phyloP scores from a whole-genome alignment of 202 grass and related monocot species.

The Panicum virgatum region DNA sequence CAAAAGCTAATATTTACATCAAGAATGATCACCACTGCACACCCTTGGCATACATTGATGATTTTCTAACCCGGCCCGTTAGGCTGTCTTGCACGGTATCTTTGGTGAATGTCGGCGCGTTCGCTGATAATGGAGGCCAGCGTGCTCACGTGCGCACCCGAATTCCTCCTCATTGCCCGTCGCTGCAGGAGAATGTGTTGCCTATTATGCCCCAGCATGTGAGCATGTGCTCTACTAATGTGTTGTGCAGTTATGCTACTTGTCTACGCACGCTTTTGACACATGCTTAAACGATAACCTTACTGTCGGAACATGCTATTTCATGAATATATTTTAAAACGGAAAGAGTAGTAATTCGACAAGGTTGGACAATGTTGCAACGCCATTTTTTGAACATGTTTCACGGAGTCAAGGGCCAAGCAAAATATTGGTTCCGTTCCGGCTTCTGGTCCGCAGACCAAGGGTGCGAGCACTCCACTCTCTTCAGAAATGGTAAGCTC shows the following conservation, averaged over 20 bases:
- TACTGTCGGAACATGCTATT: background rate
- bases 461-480: no score
- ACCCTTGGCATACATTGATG: no score
- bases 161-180: background rate
- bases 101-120: background rate
- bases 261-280: background rate
- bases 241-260: background rate
- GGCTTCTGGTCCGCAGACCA: no score
- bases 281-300: background rate
- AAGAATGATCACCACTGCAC: background rate
- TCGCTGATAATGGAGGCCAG: background rate
- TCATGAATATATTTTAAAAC: no score
- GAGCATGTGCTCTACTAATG: background rate
- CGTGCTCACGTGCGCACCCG: background rate
- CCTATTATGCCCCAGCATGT: background rate
- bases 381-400: no score
- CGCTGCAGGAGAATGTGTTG: background rate
- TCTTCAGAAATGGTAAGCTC: no score
- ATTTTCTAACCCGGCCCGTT: no score
- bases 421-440: no score
- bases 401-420: no score
- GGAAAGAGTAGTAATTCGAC: no score
- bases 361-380: no score
- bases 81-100: background rate
- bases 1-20: background rate